These are phyloP conservation scores for Moesziomyces sp. DNA, from an alignment of 1,284 basidiomycete species.

Conservation along the genomic window DNA sequence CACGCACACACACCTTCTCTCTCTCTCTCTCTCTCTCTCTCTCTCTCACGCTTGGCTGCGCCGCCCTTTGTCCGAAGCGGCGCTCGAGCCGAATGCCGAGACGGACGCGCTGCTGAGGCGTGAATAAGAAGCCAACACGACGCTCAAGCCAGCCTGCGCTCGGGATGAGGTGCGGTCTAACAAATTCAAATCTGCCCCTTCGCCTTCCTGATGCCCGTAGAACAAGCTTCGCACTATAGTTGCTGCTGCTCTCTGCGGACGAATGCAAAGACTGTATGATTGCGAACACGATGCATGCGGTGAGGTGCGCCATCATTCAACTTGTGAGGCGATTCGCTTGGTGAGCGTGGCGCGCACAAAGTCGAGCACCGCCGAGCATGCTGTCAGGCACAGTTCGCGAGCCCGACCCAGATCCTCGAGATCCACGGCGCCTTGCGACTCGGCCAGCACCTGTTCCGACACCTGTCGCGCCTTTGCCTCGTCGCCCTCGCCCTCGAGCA, in stretches of 20 bases:
- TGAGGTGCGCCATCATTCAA: neutral
- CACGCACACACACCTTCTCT: too few relatives aligned
- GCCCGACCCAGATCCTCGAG: constrained; percentile 30
- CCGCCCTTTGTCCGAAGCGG: neutral
- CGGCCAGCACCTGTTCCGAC: constrained; percentile 39
- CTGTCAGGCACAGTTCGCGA: constrained; percentile 22
- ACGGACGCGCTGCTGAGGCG: neutral
- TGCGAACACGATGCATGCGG: too few relatives aligned
- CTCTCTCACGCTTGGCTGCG: neutral
- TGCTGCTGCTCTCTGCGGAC: too few relatives aligned
- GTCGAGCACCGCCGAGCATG: constrained; percentile 18
- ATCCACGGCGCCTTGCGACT: constrained; percentile 38
- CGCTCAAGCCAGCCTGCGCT: constrained; percentile 12
- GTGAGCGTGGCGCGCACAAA: constrained; percentile 25
- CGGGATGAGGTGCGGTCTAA: too few relatives aligned
- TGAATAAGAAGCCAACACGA: neutral
- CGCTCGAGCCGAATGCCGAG: constrained; percentile 4
- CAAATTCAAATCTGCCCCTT: neutral
- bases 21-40: too few relatives aligned
- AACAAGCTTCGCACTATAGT: too few relatives aligned
- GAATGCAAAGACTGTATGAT: too few relatives aligned
- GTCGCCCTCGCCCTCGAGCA: constrained; percentile 6
- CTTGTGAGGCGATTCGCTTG: constrained; percentile 20
- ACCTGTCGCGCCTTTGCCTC: constrained; percentile 14
- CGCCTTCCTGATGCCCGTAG: too few relatives aligned